Evolutionary conservation across 768 basidiomycete species (phyloP), one percentile per base, ranked within the genome.

Genomic region (Leccinum imitatum): DNA sequence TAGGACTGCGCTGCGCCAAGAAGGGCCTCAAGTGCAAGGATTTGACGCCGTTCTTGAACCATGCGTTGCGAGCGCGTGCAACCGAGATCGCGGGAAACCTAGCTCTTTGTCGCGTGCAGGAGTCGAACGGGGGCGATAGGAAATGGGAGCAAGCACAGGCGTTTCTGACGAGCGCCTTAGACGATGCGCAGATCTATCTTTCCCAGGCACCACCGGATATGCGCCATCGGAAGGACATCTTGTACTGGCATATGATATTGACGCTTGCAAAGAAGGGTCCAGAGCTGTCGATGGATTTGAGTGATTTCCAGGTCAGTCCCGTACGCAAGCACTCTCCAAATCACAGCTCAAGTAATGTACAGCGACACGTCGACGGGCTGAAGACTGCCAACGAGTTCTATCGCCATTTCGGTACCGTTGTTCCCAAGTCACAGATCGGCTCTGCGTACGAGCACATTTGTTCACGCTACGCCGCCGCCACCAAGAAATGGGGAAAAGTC

Each of bases 241-340:
- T 82, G 30, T 83, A 83, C 65, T 86, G 85, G 84, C 79, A 80
- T 65, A 79, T 84, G n/a, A 61, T 86, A n/a, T 73, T 86, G n/a
- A 79, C 77, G 8, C 69, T 87, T 23, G 73, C 79, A 8, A 75
- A 84, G 33, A 78, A 77, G 31, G 85, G 84, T 6, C 74, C 78
- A 1, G 27, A 83, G 35, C 65, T 84, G 27, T 79, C 79, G 54
- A 59, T 69, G 0, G 79, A 25, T 25, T 30, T 87, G 51, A 63
- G 63, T 7, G 84, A 87, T 56, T 64, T 88, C 5, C 68, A 82
- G 71, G 86, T 85, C 60, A 35, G 69, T 10, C 21, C n/a, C 23
- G 3, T 35, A 13, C 23, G 11, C 15, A 15, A 13, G 21, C 4
- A 4, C 17, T 25, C n/a, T 14, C 23, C n/a, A 10, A 23, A 54